phyloP scores from a whole-genome alignment of 805 yeast genomes.

The Wickerhamomyces chaumierensis region DNA sequence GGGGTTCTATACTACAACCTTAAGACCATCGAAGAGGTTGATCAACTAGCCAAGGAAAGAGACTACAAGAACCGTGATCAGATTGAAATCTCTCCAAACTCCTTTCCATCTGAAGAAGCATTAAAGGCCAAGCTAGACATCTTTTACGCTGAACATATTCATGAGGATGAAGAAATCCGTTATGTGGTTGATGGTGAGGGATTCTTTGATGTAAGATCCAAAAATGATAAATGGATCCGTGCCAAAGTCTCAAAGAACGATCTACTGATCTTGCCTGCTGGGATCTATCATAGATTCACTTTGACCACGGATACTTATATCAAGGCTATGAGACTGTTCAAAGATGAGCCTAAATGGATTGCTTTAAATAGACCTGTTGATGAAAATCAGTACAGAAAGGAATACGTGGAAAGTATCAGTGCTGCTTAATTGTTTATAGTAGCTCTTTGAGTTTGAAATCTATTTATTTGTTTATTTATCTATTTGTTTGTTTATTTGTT shows the following conservation, averaged over 20 bases:
- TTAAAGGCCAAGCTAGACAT: conserved; percentile 53
- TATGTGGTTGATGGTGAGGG: conserved; percentile 87
- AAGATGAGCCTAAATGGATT: conserved; percentile 95
- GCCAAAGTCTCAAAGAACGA: conserved; percentile 54
- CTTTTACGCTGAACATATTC: conserved; percentile 80
- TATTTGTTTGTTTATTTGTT: no score
- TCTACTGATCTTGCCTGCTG: conserved; percentile 70
- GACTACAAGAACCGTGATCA: conserved; percentile 72
- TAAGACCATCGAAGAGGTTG: conserved; percentile 39
- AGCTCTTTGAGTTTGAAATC: no score
- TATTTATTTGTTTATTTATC: no score
- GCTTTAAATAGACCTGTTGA: conserved; percentile 68
- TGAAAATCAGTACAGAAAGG: conserved; percentile 30
- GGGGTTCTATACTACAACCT: conserved; percentile 62
- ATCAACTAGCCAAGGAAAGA: conserved; percentile 57
- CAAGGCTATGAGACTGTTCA: conserved; percentile 72
- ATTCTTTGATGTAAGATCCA: conserved; percentile 75
- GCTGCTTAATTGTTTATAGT: not conserved
- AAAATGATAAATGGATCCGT: conserved; percentile 63
- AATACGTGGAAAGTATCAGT: conserved; percentile 27
- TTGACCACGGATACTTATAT: conserved; percentile 52
- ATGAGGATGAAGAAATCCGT: conserved; percentile 95
- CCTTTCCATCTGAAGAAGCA: conserved; percentile 55
- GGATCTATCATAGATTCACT: conserved; percentile 90
- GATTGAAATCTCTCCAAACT: conserved; percentile 44